phyloP scores from a whole-genome alignment of 257 asterid species.

The Solanum dulcamara region DNA sequence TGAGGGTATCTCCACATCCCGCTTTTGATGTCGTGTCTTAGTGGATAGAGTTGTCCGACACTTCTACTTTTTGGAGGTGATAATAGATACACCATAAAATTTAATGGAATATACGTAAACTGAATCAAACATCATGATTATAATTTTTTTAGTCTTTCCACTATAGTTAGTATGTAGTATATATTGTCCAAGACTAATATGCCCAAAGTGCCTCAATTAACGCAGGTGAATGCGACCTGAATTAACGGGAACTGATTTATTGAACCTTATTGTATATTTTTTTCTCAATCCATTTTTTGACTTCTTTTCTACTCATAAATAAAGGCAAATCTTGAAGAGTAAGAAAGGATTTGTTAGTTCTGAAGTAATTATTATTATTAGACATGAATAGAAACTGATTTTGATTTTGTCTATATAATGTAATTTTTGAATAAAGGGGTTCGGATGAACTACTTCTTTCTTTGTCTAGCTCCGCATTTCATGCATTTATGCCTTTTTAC shows the following conservation, averaged over 20 bases:
- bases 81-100: neutral
- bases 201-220: neutral
- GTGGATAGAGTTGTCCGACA: neutral
- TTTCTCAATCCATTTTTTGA: neutral
- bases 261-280: neutral
- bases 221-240: neutral
- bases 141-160: no score
- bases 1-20: neutral
- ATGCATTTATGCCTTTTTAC: neutral
- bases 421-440: neutral
- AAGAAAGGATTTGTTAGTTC: neutral
- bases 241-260: neutral
- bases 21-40: neutral
- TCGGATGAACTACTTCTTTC: neutral
- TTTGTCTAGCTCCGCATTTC: neutral
- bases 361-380: neutral
- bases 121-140: neutral
- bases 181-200: neutral
- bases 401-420: fast-evolving
- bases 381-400: neutral
- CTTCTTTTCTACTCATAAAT: neutral
- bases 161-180: neutral
- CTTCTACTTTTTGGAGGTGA: neutral
- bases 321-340: neutral
- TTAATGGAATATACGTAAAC: neutral